Base-by-base conservation (phyloP, 2,329 filamentous ascomycete species). In the Epichloe brachyelytri region DNA sequence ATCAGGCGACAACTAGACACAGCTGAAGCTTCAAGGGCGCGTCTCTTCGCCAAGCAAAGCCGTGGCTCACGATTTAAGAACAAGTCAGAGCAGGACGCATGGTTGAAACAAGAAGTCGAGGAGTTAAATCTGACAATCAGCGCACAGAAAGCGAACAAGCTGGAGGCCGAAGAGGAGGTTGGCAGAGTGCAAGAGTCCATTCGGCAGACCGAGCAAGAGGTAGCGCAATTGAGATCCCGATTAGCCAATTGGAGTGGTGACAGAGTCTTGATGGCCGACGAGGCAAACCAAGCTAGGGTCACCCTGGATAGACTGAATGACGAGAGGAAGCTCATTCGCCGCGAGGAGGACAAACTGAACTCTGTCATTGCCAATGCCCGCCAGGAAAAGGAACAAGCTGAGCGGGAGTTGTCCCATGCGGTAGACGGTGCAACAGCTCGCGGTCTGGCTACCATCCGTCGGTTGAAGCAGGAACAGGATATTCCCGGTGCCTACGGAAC, bases 401-500 rank as follows among this genome's bases (percentile, higher is more conserved):
- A 96, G 63, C 78, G 82, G 47, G 82, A 80, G 54, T 74, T 97
- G 15, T 83, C 85, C 2, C 82, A 89, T 39, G 85, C 88, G 62
- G 94, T 97, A 82, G 93, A 98, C 63, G 81, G 86, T 54, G 85
- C 86, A 51, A 96, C 90, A 5, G 85, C 87, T 52, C 81, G 86
- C 47, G 93, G 91, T 60, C 75, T 98, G 44, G 86, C 87, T n/a
- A 85, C 87, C 3, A 85, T 98, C 17, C 83, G 88, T 50, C 82
- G 86, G 43, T 77, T 97, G 59, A 91, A 89, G 68, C 78, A 81
- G 46, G 83, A 94, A 58, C 75, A 85, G 55, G 80, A 88, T 53
- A 80, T 97, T 5, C 79, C 85, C 1, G 93, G 93, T 26, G 88
- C 93, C 2, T 94, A 95, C 63, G 93, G 94, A 47, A 95, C 90